These are phyloP conservation scores for Zelopaecilomyces penicillatus DNA, from an alignment of 2,329 filamentous ascomycete species.

Conservation along the genomic window DNA sequence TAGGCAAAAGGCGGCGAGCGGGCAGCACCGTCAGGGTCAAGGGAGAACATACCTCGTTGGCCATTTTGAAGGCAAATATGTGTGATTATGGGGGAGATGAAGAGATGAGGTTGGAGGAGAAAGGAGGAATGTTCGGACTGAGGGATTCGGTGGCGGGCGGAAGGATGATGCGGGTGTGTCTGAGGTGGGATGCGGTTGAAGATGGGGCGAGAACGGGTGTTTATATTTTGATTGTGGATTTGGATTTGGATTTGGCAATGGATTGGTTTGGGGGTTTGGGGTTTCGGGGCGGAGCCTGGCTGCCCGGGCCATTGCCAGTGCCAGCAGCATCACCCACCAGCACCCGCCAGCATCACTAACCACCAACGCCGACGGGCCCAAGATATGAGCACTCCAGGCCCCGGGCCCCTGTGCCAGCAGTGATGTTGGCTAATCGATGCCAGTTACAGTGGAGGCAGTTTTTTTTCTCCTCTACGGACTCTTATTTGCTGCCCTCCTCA, in stretches of 20 bases:
- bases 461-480: no score
- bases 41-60: conserved; percentile 25
- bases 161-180: conserved; percentile 16
- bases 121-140: conserved; percentile 5
- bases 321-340: no score
- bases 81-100: conserved; percentile 2
- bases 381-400: no score
- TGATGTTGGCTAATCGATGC: no score
- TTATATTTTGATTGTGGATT: conserved; percentile 25
- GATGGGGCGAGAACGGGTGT: conserved; percentile 19
- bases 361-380: no score
- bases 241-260: conserved; percentile 12
- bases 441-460: no score
- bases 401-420: no score
- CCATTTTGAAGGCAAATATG: conserved; percentile 17
- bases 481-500: no score
- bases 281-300: conserved; percentile 8
- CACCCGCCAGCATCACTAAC: no score
- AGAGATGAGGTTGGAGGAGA: conserved; percentile 1
- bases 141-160: conserved; percentile 9
- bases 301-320: conserved; percentile 1
- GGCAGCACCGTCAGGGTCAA: conserved; percentile 1
- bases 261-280: conserved; percentile 10
- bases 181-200: conserved; percentile 15
- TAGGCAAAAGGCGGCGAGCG: conserved; percentile 11